Conservation (phyloP, 176 grass and related monocot genomes). For the Oryza meridionalis region DNA sequence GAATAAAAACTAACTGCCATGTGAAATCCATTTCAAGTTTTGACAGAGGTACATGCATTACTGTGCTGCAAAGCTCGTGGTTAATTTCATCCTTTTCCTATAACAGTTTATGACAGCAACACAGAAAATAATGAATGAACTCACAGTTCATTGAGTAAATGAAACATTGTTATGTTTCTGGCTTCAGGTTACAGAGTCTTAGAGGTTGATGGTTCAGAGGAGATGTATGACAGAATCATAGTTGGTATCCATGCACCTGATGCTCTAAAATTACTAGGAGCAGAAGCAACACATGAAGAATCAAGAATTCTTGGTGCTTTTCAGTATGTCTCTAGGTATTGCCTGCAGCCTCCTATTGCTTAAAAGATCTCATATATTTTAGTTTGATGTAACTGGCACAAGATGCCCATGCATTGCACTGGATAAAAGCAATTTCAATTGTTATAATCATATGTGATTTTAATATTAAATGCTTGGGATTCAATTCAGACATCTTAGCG, state of each 20-base stretch:
- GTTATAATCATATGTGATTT: no score
- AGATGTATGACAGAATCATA: constrained; percentile 66
- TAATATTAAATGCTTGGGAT: no score
- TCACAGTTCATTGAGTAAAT: not conserved
- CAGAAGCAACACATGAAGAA: constrained; percentile 66
- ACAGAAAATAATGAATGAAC: no score
- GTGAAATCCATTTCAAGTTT: constrained; percentile 59
- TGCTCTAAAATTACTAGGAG: constrained; percentile 74
- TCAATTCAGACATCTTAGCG: no score
- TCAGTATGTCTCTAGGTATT: constrained; percentile 80
- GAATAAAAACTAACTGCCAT: constrained; percentile 70
- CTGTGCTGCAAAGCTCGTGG: no score
- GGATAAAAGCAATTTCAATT: no score
- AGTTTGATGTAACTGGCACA: no score
- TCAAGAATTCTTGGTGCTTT: constrained; percentile 77
- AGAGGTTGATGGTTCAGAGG: constrained; percentile 52
- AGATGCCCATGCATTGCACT: no score
- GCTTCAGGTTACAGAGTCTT: constrained; percentile 54
- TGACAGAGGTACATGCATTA: constrained; percentile 49
- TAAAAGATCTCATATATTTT: no score
- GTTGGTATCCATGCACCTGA: constrained; percentile 75
- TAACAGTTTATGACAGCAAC: not conserved
- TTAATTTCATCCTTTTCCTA: not conserved
- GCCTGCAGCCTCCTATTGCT: no score
- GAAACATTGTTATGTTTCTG: not conserved